These are phyloP conservation scores for Arabis alpina DNA, from an alignment of 345 rosid genomes.

Conservation along the genomic window DNA sequence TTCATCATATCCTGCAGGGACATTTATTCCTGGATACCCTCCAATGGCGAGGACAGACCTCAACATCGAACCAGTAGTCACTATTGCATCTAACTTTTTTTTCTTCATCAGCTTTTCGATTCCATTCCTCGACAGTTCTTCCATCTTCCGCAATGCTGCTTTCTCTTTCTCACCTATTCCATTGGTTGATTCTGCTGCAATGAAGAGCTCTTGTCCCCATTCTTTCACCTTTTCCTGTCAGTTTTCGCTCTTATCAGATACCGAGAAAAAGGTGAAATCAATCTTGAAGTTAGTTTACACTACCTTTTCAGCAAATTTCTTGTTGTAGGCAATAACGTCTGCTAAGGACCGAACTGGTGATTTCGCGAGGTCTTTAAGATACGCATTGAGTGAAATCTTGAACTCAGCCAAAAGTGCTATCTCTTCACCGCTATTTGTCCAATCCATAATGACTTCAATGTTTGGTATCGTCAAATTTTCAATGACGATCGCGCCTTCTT, in stretches of 20 bases:
- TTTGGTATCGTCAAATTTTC: slow-evolving; percentile 53
- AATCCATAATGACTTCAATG: slow-evolving; percentile 33
- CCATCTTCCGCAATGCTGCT: slow-evolving; percentile 42
- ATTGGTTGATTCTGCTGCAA: slow-evolving; percentile 50
- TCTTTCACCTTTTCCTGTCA: slow-evolving; percentile 57
- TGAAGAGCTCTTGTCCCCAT: slow-evolving; percentile 54
- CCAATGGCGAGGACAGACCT: slow-evolving; percentile 58
- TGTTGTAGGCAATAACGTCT: slow-evolving; percentile 62
- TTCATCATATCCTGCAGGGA: slow-evolving; percentile 64
- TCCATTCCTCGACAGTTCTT: slow-evolving; percentile 48
- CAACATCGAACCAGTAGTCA: slow-evolving; percentile 33
- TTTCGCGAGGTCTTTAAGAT: slow-evolving; percentile 47
- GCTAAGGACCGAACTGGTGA: slow-evolving; percentile 67
- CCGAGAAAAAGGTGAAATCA: neutral
- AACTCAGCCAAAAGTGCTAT: slow-evolving; percentile 56
- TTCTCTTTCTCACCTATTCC: slow-evolving; percentile 44
- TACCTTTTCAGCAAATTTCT: slow-evolving; percentile 50
- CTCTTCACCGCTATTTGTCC: slow-evolving; percentile 45
- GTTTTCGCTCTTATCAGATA: no score
- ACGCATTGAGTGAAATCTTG: slow-evolving; percentile 54
- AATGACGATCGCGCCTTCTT: slow-evolving; percentile 55
- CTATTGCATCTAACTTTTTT: slow-evolving; percentile 60
- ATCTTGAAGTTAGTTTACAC: neutral
- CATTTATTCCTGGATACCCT: slow-evolving; percentile 70
- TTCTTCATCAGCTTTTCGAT: slow-evolving; percentile 59